Conservation (phyloP, 805 yeast species). For the Myxozyma neglecta region DNA sequence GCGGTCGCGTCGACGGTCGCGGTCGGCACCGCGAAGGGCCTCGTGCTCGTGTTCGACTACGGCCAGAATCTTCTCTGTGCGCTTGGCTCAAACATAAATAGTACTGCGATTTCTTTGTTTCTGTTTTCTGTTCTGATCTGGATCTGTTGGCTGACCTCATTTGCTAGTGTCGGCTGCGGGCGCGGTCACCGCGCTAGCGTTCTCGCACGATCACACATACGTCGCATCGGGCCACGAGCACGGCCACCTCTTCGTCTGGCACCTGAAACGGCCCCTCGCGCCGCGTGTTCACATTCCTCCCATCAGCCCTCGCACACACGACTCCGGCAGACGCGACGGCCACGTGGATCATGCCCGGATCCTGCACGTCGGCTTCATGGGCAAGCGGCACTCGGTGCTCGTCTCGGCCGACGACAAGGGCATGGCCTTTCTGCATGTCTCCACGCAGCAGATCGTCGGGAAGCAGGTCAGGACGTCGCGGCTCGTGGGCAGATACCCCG, state of each 20-base stretch:
- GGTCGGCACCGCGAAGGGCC: slow-evolving; percentile 72
- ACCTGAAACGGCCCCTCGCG: slow-evolving; percentile 43
- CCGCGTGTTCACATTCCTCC: slow-evolving; percentile 42
- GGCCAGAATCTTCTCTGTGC: slow-evolving; percentile 57
- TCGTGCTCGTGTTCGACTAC: slow-evolving; percentile 64
- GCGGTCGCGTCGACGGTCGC: slow-evolving; percentile 51
- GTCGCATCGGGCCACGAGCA: slow-evolving; percentile 66
- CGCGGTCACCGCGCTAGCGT: slow-evolving; percentile 53
- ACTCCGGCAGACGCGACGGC: slow-evolving; percentile 37
- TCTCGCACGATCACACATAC: slow-evolving; percentile 68
- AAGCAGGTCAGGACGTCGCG: slow-evolving; percentile 50
- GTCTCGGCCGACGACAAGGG: slow-evolving; percentile 59
- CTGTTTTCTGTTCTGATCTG: neutral
- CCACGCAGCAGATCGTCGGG: slow-evolving; percentile 57
- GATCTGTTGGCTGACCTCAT: neutral
- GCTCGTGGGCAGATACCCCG: slow-evolving; percentile 51
- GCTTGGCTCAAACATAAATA: slow-evolving; percentile 40
- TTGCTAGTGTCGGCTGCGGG: slow-evolving; percentile 44
- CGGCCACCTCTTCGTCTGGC: slow-evolving; percentile 74
- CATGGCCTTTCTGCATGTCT: slow-evolving; percentile 62
- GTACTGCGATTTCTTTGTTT: slow-evolving; percentile 3
- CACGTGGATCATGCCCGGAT: slow-evolving; percentile 47
- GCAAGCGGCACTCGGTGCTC: slow-evolving; percentile 56
- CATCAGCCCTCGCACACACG: slow-evolving; percentile 19
- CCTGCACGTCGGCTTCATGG: slow-evolving; percentile 49